Evolutionary conservation across 2,329 filamentous ascomycete genomes (phyloP), one percentile per base, ranked within the genome.

Genomic region (Ilyonectria robusta): DNA sequence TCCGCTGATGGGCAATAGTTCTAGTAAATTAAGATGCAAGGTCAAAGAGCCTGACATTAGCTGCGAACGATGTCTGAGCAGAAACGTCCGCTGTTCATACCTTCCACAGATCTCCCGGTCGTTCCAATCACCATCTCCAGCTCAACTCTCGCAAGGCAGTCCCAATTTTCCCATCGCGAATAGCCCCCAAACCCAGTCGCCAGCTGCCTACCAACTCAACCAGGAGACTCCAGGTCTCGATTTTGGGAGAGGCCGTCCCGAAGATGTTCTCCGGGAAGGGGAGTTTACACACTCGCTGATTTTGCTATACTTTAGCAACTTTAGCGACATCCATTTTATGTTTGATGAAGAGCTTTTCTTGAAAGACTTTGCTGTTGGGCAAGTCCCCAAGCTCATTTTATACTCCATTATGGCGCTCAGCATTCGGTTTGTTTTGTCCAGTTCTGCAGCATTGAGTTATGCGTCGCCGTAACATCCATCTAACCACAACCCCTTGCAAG

Each of bases 271-370:
- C 8, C 54, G 64, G 13, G 64, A 66, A 19, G 64, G 46, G 17
- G 59, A 66, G 54, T 62, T 66, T 46, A 66, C 64, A 2, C 64
- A 66, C 21, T 59, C 64, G 1, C 54, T 66, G 13, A 57, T 66
- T 8, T 17, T 66, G 6, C 40, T 66, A n/a, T 66, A 66, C 55
- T 66, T 66, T 19, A 66, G 59, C 59, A 66, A 66, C 48, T 66
- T 63, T 17, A 63, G 60, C 19, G 64, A 66, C 13, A 51, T 66
- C 15, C 64, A 66, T 46, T 66, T 62, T 26, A 63, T 66, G 64
- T 66, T 66, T 29, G 64, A 66, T 13, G 59, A 66, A 11, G 55
- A 57, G 13, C 23, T 63, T 3, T 66, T 66, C 23, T n/a, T 66
- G 13, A 47, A 46, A 21, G 59, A 66, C 29, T 58, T 58, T 44